Evolutionary conservation across 1,284 basidiomycete genomes (phyloP), one percentile per base, ranked within the genome.

Genomic region (Pascua sp.): DNA sequence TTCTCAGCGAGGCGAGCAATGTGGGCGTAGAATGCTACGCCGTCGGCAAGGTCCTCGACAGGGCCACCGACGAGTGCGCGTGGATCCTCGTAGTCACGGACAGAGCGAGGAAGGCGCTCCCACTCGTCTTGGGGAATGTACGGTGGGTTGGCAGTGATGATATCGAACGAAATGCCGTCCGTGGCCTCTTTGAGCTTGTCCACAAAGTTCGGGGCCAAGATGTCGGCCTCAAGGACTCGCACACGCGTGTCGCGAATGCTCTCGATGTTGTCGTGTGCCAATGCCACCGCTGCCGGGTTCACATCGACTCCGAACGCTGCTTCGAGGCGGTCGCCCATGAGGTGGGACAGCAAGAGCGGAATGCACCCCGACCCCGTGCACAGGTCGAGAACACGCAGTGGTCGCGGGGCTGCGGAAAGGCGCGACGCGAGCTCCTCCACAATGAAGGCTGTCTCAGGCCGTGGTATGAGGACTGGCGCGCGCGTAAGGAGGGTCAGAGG

Each of bases 291-390:
- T 18, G 82, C 75, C 8, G 79, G 71, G 48, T 85, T 86, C 54
- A 89, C 82, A 75, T 95, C 91, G 39, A 93, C 78, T 7, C 85
- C 91, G 57, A 83, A 77, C 4, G 87, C 83, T 11, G 74, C 77
- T 5, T 36, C 48, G 38, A 84, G 65, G 53, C 75, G 78, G 48
- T 81, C 81, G 38, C 82, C 82, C 72, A 84, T 83, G 45, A 84
- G 72, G 65, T 85, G 82, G 65, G 84, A 86, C 16, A 95, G 80
- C 16, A 92, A 80, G 41, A 95, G 82, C 0, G 91, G 87, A 53
- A 96, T 92, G 72, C 91, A 92, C 10, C 88, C 92, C 1, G 89
- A 84, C 38, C 93, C 93, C 2, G 91, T 93, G 69, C 92, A 92
- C 44, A 96, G 83, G 77, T 96, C 93, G 36, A 95, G 81, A 18